These are phyloP conservation scores for Gossypioides kirkii DNA, from an alignment of 345 rosid species.

Conservation along the genomic window DNA sequence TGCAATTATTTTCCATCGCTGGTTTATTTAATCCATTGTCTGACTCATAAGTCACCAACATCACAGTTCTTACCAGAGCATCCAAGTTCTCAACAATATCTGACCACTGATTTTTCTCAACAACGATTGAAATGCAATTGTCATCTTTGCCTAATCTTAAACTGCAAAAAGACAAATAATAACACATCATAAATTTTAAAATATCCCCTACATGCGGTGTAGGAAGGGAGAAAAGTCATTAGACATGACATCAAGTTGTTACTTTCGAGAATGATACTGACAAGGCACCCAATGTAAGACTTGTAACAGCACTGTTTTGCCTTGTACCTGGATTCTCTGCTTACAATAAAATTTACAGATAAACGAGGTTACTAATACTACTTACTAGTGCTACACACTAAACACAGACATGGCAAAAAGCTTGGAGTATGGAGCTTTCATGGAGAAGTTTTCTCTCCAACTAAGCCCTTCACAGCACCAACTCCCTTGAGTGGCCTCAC, in stretches of 20 bases:
- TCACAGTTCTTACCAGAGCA: neutral
- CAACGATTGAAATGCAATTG: neutral
- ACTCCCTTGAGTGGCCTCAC: constrained; percentile 53
- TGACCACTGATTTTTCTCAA: neutral
- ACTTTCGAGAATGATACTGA: neutral
- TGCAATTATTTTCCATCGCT: too few species aligned
- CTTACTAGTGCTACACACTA: neutral
- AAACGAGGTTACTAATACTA: neutral
- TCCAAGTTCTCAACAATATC: neutral
- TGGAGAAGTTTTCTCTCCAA: constrained; percentile 55
- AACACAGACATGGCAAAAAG: constrained; percentile 35
- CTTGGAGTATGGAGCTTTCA: constrained; percentile 74
- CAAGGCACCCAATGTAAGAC: neutral
- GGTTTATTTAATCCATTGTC: too few species aligned
- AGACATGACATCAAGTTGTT: neutral
- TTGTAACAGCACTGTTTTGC: neutral
- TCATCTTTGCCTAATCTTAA: neutral
- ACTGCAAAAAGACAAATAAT: neutral
- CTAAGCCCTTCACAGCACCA: constrained; percentile 41
- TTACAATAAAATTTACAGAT: neutral
- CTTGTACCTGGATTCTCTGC: neutral
- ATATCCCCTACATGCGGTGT: neutral
- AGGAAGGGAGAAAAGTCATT: constrained; percentile 1
- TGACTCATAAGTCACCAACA: too few species aligned
- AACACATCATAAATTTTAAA: neutral